These are phyloP conservation scores for Russula compacta DNA, from an alignment of 768 basidiomycete genomes.

Conservation along the genomic window DNA sequence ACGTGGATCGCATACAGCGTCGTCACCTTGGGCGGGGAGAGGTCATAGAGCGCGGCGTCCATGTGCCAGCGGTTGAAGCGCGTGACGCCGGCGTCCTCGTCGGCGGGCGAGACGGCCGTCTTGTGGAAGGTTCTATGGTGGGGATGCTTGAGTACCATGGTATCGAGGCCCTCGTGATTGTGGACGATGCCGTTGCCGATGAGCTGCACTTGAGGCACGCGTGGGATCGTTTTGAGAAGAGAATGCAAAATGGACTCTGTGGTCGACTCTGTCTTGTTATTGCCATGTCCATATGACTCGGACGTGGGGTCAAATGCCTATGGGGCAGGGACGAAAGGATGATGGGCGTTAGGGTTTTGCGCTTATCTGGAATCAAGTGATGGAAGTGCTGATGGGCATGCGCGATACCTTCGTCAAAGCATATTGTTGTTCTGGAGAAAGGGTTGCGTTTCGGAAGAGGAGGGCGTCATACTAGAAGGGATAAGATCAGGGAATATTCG, in stretches of 20 bases:
- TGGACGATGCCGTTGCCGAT: slow-evolving; percentile 79
- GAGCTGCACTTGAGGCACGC: slow-evolving; percentile 79
- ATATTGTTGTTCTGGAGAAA: slow-evolving; percentile 80
- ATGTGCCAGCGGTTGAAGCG: slow-evolving; percentile 89
- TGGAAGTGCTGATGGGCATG: too few relatives aligned
- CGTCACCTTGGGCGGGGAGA: slow-evolving; percentile 73
- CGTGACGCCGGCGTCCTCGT: slow-evolving; percentile 61
- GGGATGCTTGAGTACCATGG: slow-evolving; percentile 71
- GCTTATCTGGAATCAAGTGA: background rate
- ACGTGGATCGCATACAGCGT: slow-evolving; percentile 70
- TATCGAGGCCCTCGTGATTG: slow-evolving; percentile 67
- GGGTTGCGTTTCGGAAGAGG: slow-evolving; percentile 58
- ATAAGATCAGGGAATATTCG: background rate
- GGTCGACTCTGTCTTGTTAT: slow-evolving; percentile 71
- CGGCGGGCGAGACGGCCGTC: slow-evolving; percentile 55
- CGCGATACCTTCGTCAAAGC: slow-evolving; percentile 66
- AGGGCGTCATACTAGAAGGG: slow-evolving; percentile 53
- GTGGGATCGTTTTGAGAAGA: slow-evolving; percentile 80
- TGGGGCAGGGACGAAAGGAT: too few relatives aligned
- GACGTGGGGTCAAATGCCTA: slow-evolving; percentile 69
- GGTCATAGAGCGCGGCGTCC: slow-evolving; percentile 72
- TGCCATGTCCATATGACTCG: slow-evolving; percentile 75
- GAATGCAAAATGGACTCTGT: slow-evolving; percentile 78
- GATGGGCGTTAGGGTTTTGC: background rate
- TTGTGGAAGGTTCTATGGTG: slow-evolving; percentile 81